These are phyloP conservation scores for Xylaria sp. DNA, from an alignment of 2,329 filamentous ascomycete genomes.

Conservation along the genomic window DNA sequence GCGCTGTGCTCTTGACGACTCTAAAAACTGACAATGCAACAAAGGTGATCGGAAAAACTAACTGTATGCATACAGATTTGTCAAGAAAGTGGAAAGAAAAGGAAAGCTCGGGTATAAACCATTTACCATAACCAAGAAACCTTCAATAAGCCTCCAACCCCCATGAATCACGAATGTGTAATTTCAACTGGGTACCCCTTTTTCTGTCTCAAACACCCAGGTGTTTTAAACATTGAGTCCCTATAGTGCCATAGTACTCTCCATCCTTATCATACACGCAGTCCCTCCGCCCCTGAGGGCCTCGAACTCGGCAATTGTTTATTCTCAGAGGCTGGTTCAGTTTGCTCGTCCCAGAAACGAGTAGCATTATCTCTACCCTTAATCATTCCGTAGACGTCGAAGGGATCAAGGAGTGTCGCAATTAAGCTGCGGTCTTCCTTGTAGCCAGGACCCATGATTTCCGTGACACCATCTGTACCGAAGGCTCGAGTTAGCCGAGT, in stretches of 20 bases:
- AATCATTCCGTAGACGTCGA: slow-evolving; percentile 53
- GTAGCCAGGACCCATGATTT: slow-evolving; percentile 61
- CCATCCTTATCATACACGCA: not conserved
- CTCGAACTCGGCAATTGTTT: not conserved
- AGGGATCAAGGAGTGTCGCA: slow-evolving; percentile 56
- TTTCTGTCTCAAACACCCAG: not conserved
- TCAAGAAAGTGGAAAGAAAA: not conserved
- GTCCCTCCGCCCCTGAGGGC: not conserved
- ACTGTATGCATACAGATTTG: not conserved
- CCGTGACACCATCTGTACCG: slow-evolving; percentile 57
- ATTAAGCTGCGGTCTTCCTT: slow-evolving; percentile 59
- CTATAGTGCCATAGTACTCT: not conserved
- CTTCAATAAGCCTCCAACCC: not conserved
- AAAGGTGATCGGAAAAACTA: not conserved
- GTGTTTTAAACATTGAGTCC: not conserved
- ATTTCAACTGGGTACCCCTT: not conserved
- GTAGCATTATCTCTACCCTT: slow-evolving; percentile 50
- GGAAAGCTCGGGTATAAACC: slow-evolving; percentile 9
- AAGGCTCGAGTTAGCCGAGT: slow-evolving; percentile 13
- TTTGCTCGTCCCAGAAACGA: slow-evolving; percentile 52
- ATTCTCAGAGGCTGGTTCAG: not conserved
- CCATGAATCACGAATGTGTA: too few relatives aligned
- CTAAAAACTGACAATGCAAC: not conserved
- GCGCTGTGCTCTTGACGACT: not conserved
- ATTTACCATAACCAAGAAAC: not conserved